Evolutionary conservation across 306 rosid genomes (phyloP).

Genomic region (Vachellia collinsii): DNA sequence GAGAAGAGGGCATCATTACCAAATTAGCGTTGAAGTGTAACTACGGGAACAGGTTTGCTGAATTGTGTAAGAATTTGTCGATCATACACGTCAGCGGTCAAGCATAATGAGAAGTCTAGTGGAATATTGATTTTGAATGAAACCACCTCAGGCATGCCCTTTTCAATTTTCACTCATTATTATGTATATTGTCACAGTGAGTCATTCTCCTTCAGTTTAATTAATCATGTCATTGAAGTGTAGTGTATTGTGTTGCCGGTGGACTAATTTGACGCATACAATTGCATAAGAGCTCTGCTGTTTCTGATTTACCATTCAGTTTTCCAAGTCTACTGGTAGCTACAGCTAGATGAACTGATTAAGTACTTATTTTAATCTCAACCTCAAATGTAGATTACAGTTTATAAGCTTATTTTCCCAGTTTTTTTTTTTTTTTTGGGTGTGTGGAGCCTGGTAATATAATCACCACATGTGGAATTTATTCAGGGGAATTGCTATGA

Average conservation of each 20-base stretch:
- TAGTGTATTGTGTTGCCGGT: neutral
- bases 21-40: neutral
- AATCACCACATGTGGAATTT: neutral
- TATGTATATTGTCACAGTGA: neutral
- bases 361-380: neutral
- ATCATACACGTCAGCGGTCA: neutral
- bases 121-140: neutral
- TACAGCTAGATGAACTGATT: neutral
- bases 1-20: slow-evolving; percentile 23
- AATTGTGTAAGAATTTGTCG: neutral
- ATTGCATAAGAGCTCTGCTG: neutral
- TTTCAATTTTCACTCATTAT: neutral
- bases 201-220: too few relatives aligned
- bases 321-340: neutral
- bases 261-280: neutral
- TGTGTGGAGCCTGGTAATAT: neutral
- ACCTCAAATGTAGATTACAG: neutral
- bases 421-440: too few relatives aligned
- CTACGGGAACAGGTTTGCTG: neutral
- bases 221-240: too few relatives aligned
- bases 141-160: neutral
- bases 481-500: too few relatives aligned
- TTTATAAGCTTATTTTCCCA: neutral
- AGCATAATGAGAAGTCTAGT: neutral
- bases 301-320: neutral